Percentiles rank a stretch among this genome's conserved stretches.
phyloP scores from a whole-genome alignment of 2,329 filamentous ascomycete genomes.

The Whalleya microplaca region DNA sequence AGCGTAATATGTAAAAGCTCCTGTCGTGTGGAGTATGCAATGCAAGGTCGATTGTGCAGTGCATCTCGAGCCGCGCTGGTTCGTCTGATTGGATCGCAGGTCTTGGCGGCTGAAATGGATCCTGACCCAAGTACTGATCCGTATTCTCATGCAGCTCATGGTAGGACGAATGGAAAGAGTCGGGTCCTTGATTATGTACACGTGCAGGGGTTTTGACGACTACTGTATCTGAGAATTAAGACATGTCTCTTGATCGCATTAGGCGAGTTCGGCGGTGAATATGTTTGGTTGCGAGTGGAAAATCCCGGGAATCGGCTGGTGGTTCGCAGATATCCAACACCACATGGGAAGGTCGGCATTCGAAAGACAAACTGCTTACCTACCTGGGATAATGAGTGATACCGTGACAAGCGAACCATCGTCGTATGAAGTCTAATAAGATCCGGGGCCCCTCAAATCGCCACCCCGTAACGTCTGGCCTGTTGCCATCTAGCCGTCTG shows the following conservation, averaged over 20 bases:
- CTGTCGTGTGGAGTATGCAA: slow-evolving; percentile 17
- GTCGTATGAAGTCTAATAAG: neutral
- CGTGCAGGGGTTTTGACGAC: slow-evolving; percentile 17
- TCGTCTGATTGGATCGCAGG: slow-evolving; percentile 12
- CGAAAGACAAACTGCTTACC: too few relatives aligned
- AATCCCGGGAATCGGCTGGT: slow-evolving; percentile 8
- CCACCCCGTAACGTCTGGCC: neutral
- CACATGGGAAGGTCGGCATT: too few relatives aligned
- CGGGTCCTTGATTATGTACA: slow-evolving; percentile 15
- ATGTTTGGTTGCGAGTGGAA: neutral
- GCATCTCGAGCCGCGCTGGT: slow-evolving; percentile 17
- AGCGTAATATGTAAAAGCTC: neutral
- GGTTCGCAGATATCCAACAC: neutral
- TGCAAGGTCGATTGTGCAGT: slow-evolving; percentile 27
- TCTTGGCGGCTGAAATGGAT: slow-evolving; percentile 24
- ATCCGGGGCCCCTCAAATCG: slow-evolving; percentile 13
- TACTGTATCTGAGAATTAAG: too few relatives aligned
- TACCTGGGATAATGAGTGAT: neutral
- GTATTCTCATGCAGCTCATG: slow-evolving; percentile 20
- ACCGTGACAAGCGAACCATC: neutral
- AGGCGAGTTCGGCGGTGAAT: too few relatives aligned
- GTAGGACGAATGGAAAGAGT: slow-evolving; percentile 24
- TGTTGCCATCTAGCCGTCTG: neutral
- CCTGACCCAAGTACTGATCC: slow-evolving; percentile 27
- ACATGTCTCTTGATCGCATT: too few relatives aligned